Base-by-base conservation (phyloP, 176 grass and related monocot species). In the Panicum miliaceum region DNA sequence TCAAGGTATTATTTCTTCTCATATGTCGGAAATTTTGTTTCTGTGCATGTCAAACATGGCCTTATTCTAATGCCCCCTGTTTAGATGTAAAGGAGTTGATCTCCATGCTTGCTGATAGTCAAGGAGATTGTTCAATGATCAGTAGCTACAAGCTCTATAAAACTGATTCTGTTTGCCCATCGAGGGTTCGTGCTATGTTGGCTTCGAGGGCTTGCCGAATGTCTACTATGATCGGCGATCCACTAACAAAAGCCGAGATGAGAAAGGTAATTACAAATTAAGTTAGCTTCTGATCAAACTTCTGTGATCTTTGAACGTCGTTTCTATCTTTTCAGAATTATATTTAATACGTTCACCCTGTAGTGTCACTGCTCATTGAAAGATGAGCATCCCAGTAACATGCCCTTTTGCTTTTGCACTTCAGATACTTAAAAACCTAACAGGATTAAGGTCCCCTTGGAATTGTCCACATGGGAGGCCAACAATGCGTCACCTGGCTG, bases 381-480 rank as follows among this genome's bases (percentile, higher is more conserved):
- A 80, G 61, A 70, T 43, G 23, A 32, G 5, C 26, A 58, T 45
- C 37, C 56, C 57, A 60, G 68, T 77, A 25, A 35, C 15, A 57
- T 35, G 7, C 16, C 78, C 20, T 79, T 90, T 83, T 81, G 32
- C 60, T 76, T 84, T 89, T 86, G 67, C 27, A 73, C 43, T 81
- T 86, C 85, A 95, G 93, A 94, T 98, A 94, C 89, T 96, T 48
- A 65, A 77, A 64, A 92, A 92, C 67, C 72, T 98, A 78, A 92
- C 84, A 51, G 84, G 71, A 18, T 84, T 98, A 52, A 94, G 85
- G 81, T 93, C 91, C 73, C 96, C 89, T 56, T 95, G 96, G 93
- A 98, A 96, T 76, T 95, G 96, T 37, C 96, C 93, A 22, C 96
- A 98, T 68, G 93, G 93, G 78, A 95, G 96, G 91, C 96, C 96